A percentile compares a stretch with the other conserved stretches of the same genome.
These are phyloP conservation scores for Micromonas pusilla DNA, from an alignment of 139 green algal genomes.

Conservation along the genomic window DNA sequence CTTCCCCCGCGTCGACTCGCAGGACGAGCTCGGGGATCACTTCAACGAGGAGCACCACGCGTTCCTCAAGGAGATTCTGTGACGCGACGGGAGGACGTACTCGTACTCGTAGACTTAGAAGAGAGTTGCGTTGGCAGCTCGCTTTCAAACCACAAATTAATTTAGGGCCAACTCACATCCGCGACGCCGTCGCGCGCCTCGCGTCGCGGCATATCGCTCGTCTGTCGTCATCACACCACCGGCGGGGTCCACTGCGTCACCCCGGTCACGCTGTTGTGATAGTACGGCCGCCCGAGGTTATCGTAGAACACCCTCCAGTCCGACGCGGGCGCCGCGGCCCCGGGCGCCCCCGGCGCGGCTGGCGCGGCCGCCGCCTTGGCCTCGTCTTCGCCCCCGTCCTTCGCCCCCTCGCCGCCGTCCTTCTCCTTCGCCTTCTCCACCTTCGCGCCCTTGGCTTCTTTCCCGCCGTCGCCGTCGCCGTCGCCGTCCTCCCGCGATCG, in stretches of 20 bases:
- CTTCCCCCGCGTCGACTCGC: not conserved
- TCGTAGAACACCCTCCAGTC: slow-evolving; percentile 29
- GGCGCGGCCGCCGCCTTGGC: no score
- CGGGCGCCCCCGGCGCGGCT: not conserved
- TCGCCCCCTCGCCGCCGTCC: no score
- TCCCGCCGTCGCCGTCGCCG: not conserved
- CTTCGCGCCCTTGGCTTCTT: not conserved
- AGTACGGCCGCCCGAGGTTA: slow-evolving; percentile 23
- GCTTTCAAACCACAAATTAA: not conserved
- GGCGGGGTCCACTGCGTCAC: slow-evolving; percentile 30
- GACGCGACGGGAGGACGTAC: not conserved
- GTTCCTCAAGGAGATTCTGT: slow-evolving; percentile 7
- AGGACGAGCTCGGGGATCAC: slow-evolving; percentile 2
- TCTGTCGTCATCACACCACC: not conserved
- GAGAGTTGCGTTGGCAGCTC: no score
- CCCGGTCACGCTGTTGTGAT: slow-evolving; percentile 19
- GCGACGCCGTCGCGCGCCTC: not conserved
- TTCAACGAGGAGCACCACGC: slow-evolving; percentile 13
- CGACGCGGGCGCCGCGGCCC: not conserved
- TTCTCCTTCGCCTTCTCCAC: not conserved
- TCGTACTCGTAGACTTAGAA: not conserved
- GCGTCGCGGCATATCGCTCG: not conserved
- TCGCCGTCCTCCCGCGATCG: not conserved
- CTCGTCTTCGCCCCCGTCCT: no score
- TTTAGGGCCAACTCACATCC: no score